phyloP scores from a whole-genome alignment of 2,329 filamentous ascomycete genomes.

The Calonectria naviculata region DNA sequence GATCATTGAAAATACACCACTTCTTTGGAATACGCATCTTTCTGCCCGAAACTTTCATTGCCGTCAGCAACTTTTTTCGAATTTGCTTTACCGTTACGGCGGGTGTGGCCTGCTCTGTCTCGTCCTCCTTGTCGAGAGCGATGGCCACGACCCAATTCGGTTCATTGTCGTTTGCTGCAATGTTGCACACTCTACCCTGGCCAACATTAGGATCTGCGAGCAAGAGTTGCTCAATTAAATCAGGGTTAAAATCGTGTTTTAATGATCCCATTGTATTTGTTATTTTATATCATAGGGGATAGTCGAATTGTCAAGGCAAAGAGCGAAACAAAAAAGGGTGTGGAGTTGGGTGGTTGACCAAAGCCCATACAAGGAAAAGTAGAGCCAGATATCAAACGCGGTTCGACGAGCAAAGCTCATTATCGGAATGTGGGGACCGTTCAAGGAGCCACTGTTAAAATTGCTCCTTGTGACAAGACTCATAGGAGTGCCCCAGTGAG shows the following conservation, averaged over 20 bases:
- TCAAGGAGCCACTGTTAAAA: neutral
- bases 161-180: neutral
- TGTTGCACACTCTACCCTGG: slow-evolving; percentile 3
- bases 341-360: neutral
- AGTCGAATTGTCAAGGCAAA: neutral
- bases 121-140: neutral
- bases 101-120: neutral
- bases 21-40: slow-evolving; percentile 1
- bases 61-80: neutral
- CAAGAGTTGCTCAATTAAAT: slow-evolving; percentile 9
- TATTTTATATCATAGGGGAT: neutral
- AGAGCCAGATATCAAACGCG: neutral
- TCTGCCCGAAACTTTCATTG: neutral
- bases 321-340: neutral
- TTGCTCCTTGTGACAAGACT: neutral
- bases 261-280: neutral
- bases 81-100: neutral
- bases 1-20: slow-evolving; percentile 5
- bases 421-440: neutral
- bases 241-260: neutral
- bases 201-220: neutral
- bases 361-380: neutral
- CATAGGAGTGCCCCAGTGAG: neutral
- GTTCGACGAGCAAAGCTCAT: neutral
- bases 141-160: slow-evolving; percentile 2